phyloP scores from a whole-genome alignment of 345 rosid genomes.

The Crucihimalaya himalaica region DNA sequence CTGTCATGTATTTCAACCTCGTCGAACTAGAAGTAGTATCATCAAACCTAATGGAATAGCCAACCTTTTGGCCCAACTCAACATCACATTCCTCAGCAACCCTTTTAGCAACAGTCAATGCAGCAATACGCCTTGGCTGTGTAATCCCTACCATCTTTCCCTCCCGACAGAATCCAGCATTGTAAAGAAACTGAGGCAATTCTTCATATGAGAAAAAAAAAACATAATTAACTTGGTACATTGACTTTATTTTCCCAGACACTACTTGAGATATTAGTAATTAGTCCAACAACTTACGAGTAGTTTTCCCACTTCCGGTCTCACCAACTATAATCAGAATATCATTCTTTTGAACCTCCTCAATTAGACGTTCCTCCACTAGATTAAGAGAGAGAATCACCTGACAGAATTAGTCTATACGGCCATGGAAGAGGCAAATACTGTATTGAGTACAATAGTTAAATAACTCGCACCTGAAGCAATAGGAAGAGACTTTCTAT shows the following conservation, averaged over 20 bases:
- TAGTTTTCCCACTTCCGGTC: conserved; percentile 97
- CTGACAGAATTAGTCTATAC: conserved; percentile 20
- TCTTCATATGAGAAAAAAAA: conserved; percentile 52
- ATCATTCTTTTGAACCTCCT: conserved; percentile 67
- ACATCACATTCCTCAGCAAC: conserved; percentile 87
- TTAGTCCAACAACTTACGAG: conserved; percentile 55
- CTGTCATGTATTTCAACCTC: conserved; percentile 89
- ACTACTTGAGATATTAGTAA: background rate
- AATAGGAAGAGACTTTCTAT: conserved; percentile 82
- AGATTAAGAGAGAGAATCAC: background rate
- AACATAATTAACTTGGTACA: background rate
- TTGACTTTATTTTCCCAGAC: background rate
- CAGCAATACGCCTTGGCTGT: conserved; percentile 95
- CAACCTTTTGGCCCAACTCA: conserved; percentile 78
- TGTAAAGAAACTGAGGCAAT: conserved; percentile 76
- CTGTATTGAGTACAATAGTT: background rate
- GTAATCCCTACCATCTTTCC: conserved; percentile 80
- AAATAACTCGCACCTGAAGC: conserved; percentile 59
- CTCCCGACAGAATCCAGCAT: conserved; percentile 73
- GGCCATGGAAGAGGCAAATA: background rate
- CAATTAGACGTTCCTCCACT: conserved; percentile 76
- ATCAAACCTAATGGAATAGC: conserved; percentile 85
- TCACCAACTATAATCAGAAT: conserved; percentile 85
- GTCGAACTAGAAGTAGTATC: conserved; percentile 69
- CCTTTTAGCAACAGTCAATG: conserved; percentile 81